phyloP scores from a whole-genome alignment of 257 asterid species.

The Solanum pinnatisectum region DNA sequence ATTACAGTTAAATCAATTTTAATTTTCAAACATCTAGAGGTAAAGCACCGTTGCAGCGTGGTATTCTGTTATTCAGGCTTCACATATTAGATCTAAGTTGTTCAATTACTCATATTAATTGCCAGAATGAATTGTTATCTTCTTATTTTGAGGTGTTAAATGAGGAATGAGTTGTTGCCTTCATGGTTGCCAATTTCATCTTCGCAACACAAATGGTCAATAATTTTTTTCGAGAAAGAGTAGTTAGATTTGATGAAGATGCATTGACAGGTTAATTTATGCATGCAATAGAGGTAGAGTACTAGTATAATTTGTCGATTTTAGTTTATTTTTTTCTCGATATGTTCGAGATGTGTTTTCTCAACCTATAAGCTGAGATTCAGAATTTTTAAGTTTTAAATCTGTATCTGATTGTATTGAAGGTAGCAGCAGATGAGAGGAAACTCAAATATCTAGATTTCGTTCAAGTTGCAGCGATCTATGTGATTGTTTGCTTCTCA shows the following conservation, averaged over 20 bases:
- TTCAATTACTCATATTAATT: neutral
- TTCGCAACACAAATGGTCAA: neutral
- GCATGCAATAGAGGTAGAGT: neutral
- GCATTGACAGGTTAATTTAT: neutral
- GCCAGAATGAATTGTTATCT: neutral
- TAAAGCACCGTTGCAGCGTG: neutral
- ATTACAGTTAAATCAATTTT: neutral
- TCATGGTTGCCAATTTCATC: neutral
- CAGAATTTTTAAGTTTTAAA: neutral
- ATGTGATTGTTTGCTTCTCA: conserved; percentile 45
- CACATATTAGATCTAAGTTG: neutral
- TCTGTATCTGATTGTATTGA: neutral
- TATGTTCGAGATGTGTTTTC: neutral
- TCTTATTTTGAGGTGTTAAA: neutral
- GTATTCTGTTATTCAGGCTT: neutral
- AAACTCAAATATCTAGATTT: conserved; percentile 58
- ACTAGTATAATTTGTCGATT: neutral
- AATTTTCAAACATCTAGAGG: neutral
- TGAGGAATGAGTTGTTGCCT: neutral
- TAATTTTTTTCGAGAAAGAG: neutral
- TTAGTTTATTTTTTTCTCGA: neutral
- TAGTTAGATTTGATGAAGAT: neutral
- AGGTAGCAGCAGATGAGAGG: conserved; percentile 32
- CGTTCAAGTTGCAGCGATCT: conserved; percentile 38
- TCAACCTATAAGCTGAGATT: neutral